Evolutionary conservation across 345 rosid species (phyloP).

Genomic region (Erodium maritimum): DNA sequence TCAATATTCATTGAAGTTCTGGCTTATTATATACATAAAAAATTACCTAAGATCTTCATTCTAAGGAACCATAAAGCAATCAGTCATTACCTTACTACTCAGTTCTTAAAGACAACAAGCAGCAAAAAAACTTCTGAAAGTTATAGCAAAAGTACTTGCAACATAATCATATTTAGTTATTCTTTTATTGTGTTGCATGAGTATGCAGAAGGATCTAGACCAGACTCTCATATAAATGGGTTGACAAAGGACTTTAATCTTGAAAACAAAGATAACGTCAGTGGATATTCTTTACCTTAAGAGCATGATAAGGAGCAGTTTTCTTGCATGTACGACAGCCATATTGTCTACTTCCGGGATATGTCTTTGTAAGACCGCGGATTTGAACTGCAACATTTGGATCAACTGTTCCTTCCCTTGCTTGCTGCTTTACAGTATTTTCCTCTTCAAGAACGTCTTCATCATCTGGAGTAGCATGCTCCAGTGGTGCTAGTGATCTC

Average conservation of each 20-base stretch:
- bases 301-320: slow-evolving; percentile 72
- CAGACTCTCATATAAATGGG: neutral
- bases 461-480: slow-evolving; percentile 51
- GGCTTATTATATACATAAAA: no score
- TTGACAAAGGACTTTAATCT: neutral
- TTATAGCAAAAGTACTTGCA: no score
- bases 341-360: slow-evolving; percentile 43
- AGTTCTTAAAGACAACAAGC: neutral
- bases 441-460: slow-evolving; percentile 87
- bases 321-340: slow-evolving; percentile 64
- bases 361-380: slow-evolving; percentile 65
- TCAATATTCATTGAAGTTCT: no score
- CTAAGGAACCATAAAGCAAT: neutral
- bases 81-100: neutral
- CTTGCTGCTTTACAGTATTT: slow-evolving; percentile 42
- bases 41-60: neutral
- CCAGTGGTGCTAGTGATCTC: slow-evolving; percentile 46
- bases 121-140: neutral
- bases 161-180: no score
- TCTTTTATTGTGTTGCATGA: neutral
- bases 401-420: slow-evolving; percentile 36
- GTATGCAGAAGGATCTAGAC: neutral
- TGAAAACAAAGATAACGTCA: neutral
- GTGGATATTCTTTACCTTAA: slow-evolving; percentile 36
- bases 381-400: slow-evolving; percentile 70